Base-by-base conservation (phyloP, 345 rosid genomes). In the Lepidium didymum region DNA sequence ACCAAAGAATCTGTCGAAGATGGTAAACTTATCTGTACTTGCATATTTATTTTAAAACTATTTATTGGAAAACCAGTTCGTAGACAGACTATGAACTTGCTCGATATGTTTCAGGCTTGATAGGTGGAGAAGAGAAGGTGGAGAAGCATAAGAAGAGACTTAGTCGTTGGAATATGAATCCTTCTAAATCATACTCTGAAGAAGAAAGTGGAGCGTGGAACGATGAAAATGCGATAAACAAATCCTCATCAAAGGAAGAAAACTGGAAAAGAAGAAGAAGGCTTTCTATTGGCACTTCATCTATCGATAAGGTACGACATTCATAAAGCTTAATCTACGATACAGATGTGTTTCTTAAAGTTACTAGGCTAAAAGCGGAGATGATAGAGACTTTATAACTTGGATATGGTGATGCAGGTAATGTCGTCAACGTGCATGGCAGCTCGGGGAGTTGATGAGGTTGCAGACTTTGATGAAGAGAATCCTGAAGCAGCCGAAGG, bases 341-440 rank as follows among this genome's bases (percentile, higher is more conserved):
- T 13, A 7, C 44, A 35, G 56, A 34, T 64, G 53, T 56, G 21
- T 56, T 57, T 29, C 5, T 46, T 2, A 13, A 33, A 23, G 23
- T 25, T 3, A 37, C 47, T 53, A 21, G 27, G 41, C 61, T 53
- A 8, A 3, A 54, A 12, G 25, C 16, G 1, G 58, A 29, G 42
- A 18, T 72, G 23, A 64, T 29, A 56, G 55, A 19, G 45, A 19
- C 37, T 47, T 44, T 3, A 15, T 27, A 35, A 43, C 2, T 3
- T 40, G 64, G 21, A 38, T 38, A 51, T 3, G 36, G 14, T 59
- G 61, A 27, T 51, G 63, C 45, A 74, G 78, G 43, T 72, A 18
- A 68, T 81, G 54, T 87, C 92, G 33, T 79, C 89, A 45, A 83
- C 88, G 7, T 75, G 90, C 79, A 85, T 89, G 85, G 92, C 90